Percentiles rank a stretch among this genome's conserved stretches.
These are phyloP conservation scores for Clathrus columnatus DNA, from an alignment of 768 basidiomycete species.

Conservation along the genomic window DNA sequence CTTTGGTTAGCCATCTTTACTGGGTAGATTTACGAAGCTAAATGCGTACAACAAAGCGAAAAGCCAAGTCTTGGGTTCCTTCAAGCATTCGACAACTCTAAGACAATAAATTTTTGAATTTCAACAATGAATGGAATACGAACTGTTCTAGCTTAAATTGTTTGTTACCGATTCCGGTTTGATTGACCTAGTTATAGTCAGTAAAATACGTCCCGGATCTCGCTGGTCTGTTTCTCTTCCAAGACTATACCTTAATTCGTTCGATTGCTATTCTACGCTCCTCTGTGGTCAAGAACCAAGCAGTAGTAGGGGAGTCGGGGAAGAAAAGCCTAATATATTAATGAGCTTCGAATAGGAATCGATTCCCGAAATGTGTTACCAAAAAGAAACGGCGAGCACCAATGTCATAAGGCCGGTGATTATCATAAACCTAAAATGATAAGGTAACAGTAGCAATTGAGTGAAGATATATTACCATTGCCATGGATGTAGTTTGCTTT, in stretches of 20 bases:
- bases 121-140: no score
- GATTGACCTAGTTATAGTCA: conserved; percentile 54
- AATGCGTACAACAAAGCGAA: conserved; percentile 64
- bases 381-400: conserved; percentile 44
- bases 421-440: conserved; percentile 53
- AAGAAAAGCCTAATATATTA: conserved; percentile 60
- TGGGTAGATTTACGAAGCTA: no score
- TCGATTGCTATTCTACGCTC: conserved; percentile 55
- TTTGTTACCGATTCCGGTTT: conserved; percentile 79
- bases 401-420: conserved; percentile 58
- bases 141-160: conserved; percentile 76
- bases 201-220: no score
- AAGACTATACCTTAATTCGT: conserved; percentile 47
- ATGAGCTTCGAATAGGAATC: neutral
- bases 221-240: no score
- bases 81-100: conserved; percentile 60
- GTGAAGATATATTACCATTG: conserved; percentile 55
- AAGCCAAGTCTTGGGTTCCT: conserved; percentile 68
- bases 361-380: conserved; percentile 28
- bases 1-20: no score
- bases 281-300: conserved; percentile 62
- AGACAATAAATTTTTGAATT: neutral
- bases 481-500: conserved; percentile 53
- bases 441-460: no score
- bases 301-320: conserved; percentile 66